A percentile compares a stretch with the other conserved stretches of the same genome.
These are phyloP conservation scores for Apiotrichum gamsii DNA, from an alignment of 1,284 basidiomycete genomes.

Conservation along the genomic window DNA sequence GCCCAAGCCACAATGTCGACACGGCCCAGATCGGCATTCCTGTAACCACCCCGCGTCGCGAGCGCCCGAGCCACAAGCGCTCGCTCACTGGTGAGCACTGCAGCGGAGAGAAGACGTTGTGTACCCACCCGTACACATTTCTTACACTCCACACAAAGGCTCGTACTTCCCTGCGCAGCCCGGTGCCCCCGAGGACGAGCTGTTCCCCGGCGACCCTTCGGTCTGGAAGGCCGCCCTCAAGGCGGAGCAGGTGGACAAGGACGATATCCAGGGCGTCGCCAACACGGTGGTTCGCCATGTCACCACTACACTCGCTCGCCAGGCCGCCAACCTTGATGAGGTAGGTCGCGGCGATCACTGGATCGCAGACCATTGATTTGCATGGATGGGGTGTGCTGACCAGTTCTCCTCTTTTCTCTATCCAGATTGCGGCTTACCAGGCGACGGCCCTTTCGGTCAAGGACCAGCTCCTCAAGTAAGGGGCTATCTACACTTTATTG, in stretches of 20 bases:
- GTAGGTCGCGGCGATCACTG: too few relatives aligned
- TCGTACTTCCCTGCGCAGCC: constrained; percentile 49
- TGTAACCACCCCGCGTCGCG: constrained; percentile 36
- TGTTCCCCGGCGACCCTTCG: constrained; percentile 79
- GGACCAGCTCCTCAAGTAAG: constrained; percentile 63
- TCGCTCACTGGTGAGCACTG: constrained; percentile 38
- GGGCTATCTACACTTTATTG: neutral
- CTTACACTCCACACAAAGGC: constrained; percentile 19
- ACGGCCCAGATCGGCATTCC: constrained; percentile 38
- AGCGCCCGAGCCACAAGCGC: constrained; percentile 38
- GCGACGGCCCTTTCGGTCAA: constrained; percentile 60
- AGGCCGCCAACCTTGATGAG: constrained; percentile 78
- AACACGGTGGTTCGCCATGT: constrained; percentile 72
- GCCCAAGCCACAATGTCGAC: constrained; percentile 33
- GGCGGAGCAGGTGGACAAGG: constrained; percentile 29
- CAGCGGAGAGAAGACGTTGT: too few relatives aligned
- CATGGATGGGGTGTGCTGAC: constrained; percentile 68
- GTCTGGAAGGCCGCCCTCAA: constrained; percentile 62
- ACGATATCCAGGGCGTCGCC: constrained; percentile 57
- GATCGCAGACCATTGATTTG: too few relatives aligned
- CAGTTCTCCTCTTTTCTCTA: neutral
- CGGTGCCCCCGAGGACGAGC: constrained; percentile 66
- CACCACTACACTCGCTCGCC: constrained; percentile 77
- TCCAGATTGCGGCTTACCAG: constrained; percentile 47
- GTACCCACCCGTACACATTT: neutral